Percentiles rank a stretch among this genome's conserved stretches.
Evolutionary conservation across 345 rosid species (phyloP).

Genomic region (Raphanus sativus): DNA sequence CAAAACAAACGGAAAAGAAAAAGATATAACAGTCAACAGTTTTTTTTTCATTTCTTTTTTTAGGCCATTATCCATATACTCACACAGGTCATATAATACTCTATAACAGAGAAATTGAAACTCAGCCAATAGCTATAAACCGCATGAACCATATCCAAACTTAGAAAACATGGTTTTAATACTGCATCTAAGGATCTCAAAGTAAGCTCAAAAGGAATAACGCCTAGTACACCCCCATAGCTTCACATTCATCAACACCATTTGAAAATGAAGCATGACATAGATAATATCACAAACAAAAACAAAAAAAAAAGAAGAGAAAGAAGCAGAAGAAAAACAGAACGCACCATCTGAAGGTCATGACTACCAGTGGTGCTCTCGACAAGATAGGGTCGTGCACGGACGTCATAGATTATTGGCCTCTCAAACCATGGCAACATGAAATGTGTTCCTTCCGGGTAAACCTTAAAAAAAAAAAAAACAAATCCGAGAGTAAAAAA

Average conservation of each 20-base stretch:
- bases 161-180: background rate
- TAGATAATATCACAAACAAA: background rate
- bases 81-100: background rate
- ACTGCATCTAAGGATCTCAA: background rate
- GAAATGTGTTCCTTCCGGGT: conserved; percentile 90
- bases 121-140: background rate
- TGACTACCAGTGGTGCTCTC: conserved; percentile 96
- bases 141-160: background rate
- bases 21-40: background rate
- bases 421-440: conserved; percentile 94
- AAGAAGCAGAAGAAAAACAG: background rate
- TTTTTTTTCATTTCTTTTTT: too few relatives aligned
- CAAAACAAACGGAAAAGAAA: background rate
- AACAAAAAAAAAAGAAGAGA: background rate
- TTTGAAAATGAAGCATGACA: background rate
- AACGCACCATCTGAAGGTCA: conserved; percentile 86
- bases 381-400: conserved; percentile 85
- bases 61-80: background rate
- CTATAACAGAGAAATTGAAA: background rate
- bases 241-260: background rate
- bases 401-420: conserved; percentile 87
- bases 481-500: background rate
- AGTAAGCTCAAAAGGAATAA: background rate
- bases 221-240: background rate
- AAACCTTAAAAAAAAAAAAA: conserved; percentile 53